Base-by-base conservation (phyloP, 2,329 filamentous ascomycete species). In the Setomelanomma holmii region DNA sequence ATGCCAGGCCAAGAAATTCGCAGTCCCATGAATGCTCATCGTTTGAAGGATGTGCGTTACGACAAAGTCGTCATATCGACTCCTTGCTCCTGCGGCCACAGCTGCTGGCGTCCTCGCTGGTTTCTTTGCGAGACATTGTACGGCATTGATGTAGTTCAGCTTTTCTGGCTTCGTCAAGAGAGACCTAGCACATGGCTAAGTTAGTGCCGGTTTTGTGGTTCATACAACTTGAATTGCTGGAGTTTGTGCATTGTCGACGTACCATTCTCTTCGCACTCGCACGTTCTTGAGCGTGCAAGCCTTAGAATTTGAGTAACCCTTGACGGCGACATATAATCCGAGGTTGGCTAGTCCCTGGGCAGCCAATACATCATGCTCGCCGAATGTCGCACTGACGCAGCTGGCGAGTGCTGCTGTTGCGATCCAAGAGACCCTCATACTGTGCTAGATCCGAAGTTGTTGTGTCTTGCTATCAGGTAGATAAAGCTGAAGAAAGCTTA, bases 201-300 rank as follows among this genome's bases (percentile, higher is more conserved):
- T n/a, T n/a, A n/a, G n/a, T n/a, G n/a, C n/a, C n/a, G n/a, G n/a
- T n/a, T n/a, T n/a, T n/a, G n/a, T n/a, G n/a, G n/a, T n/a, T n/a
- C n/a, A n/a, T n/a, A n/a, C n/a, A n/a, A n/a, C n/a, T n/a, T n/a
- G n/a, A n/a, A n/a, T n/a, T n/a, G n/a, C n/a, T n/a, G n/a, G n/a
- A n/a, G n/a, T n/a, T n/a, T n/a, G n/a, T n/a, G n/a, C n/a, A n/a
- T n/a, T n/a, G n/a, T n/a, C n/a, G 12, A 56, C 61, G 38, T 40
- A 78, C 79, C 79, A 81, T 68, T 81, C 79, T 56, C 67, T 66
- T 41, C 79, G 69, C 4, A 79, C 62, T 3, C 67, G 64, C 1
- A 72, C 72, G 49, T 76, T 80, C 5, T 69, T 49, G 14, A 76
- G 49, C 1, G 66, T 77, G 56, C 76, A 79, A 19, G 55, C 63